Conservation (phyloP, 1,284 basidiomycete genomes). For the Melampsora larici-populina region DNA sequence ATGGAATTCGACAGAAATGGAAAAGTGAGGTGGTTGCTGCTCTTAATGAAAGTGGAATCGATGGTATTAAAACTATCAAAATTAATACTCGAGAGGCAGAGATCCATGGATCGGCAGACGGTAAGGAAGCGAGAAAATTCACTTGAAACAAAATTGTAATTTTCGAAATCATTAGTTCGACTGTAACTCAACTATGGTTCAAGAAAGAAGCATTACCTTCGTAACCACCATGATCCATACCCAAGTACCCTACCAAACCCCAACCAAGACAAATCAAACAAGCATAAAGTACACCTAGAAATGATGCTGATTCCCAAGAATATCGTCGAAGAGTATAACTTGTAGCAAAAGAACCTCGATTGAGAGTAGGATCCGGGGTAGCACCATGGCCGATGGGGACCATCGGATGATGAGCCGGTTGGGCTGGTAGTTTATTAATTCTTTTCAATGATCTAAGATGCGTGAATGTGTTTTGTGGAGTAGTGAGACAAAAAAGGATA, state of each 20-base stretch:
- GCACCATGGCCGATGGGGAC: conserved; percentile 5
- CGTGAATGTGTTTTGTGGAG: conserved; percentile 46
- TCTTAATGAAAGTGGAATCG: conserved; percentile 42
- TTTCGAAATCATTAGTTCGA: background rate
- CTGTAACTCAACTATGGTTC: background rate
- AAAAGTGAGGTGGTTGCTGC: conserved; percentile 43
- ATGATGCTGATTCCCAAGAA: conserved; percentile 49
- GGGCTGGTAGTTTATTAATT: conserved; percentile 25
- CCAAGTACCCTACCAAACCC: conserved; percentile 50
- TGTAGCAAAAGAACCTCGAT: conserved; percentile 41
- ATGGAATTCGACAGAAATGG: conserved; percentile 40
- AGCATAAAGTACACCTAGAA: conserved; percentile 45
- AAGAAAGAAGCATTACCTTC: conserved; percentile 2
- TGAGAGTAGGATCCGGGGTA: background rate
- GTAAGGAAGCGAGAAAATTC: conserved; percentile 49
- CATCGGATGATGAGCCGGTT: conserved; percentile 26
- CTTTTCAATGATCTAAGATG: conserved; percentile 44
- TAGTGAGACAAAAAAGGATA: conserved; percentile 45
- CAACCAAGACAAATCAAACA: conserved; percentile 48
- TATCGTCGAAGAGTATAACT: conserved; percentile 46
- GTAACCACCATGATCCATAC: conserved; percentile 44
- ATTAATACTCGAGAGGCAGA: conserved; percentile 46
- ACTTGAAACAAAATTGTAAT: conserved; percentile 16
- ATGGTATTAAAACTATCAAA: conserved; percentile 45
- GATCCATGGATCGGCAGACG: conserved; percentile 47